Conservation (phyloP, 1,284 basidiomycete species). For the Phellopilus nigrolimitatus region DNA sequence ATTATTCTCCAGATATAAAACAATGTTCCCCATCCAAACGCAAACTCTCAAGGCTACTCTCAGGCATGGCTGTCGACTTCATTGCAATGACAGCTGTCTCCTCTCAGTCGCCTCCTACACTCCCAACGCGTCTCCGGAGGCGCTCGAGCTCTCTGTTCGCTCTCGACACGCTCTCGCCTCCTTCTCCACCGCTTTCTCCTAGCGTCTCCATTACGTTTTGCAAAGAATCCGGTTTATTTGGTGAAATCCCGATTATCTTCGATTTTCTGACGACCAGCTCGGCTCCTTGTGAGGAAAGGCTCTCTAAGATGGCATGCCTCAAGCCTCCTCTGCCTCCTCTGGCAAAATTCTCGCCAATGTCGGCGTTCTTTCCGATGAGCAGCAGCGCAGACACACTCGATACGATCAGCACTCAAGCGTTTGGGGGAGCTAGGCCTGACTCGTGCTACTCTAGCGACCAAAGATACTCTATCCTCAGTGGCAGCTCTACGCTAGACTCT, state of each 20-base stretch:
- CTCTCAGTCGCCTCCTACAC: not conserved
- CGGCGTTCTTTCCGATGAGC: constrained; percentile 20
- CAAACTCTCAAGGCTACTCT: too few species aligned
- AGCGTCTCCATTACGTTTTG: constrained; percentile 8
- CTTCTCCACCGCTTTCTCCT: constrained; percentile 15
- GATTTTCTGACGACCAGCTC: constrained; percentile 16
- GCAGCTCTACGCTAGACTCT: not conserved
- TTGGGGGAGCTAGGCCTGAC: not conserved
- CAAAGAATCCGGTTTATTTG: not conserved
- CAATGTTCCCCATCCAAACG: not conserved
- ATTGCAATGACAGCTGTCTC: not conserved
- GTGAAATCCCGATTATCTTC: constrained; percentile 18
- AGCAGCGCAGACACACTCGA: constrained; percentile 7
- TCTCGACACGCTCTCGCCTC: constrained; percentile 10
- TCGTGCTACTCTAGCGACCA: constrained; percentile 1
- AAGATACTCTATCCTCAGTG: constrained; percentile 1
- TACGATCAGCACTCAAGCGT: constrained; percentile 13
- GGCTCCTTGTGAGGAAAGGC: constrained; percentile 6
- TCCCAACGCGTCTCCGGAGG: constrained; percentile 4
- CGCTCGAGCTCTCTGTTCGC: constrained; percentile 17
- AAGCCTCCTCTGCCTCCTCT: constrained; percentile 13
- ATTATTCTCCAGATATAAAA: too few species aligned
- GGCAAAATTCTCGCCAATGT: constrained; percentile 19
- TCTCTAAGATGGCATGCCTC: constrained; percentile 5
- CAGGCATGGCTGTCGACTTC: not conserved